These are phyloP conservation scores for Adansonia madagascariensis DNA, from an alignment of 441 rosid genomes.

Conservation along the genomic window DNA sequence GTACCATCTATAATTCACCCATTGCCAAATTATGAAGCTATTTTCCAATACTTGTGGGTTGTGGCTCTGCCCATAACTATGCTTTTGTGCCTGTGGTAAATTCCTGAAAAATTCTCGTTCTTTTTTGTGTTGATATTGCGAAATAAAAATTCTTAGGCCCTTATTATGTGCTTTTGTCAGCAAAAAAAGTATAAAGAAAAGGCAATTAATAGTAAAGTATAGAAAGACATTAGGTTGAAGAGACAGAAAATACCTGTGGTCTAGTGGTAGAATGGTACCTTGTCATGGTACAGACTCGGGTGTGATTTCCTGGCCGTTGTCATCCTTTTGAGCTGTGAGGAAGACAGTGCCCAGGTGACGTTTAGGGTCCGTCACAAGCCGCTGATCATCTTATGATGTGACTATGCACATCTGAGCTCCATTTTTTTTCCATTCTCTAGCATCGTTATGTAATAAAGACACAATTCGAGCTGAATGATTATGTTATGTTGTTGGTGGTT, in stretches of 20 bases:
- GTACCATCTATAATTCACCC: slow-evolving; percentile 59
- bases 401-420: not conserved
- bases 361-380: not conserved
- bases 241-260: not conserved
- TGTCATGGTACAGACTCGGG: slow-evolving; percentile 80
- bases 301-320: slow-evolving; percentile 77
- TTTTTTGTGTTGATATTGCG: no score
- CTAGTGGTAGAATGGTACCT: slow-evolving; percentile 77
- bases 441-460: slow-evolving; percentile 40
- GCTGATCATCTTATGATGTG: not conserved
- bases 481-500: slow-evolving; percentile 38
- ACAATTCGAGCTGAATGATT: slow-evolving; percentile 46
- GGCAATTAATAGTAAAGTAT: no score
- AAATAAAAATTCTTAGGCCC: no score
- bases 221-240: no score
- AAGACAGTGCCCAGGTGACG: not conserved
- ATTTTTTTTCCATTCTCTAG: no score
- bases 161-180: no score
- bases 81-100: no score
- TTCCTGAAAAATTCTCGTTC: no score
- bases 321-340: not conserved
- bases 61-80: no score
- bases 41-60: no score
- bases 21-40: slow-evolving; percentile 55
- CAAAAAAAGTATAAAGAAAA: no score